Evolutionary conservation across 1,284 basidiomycete genomes (phyloP), one percentile per base, ranked within the genome.

Genomic region (Cryptococcus depauperatus): DNA sequence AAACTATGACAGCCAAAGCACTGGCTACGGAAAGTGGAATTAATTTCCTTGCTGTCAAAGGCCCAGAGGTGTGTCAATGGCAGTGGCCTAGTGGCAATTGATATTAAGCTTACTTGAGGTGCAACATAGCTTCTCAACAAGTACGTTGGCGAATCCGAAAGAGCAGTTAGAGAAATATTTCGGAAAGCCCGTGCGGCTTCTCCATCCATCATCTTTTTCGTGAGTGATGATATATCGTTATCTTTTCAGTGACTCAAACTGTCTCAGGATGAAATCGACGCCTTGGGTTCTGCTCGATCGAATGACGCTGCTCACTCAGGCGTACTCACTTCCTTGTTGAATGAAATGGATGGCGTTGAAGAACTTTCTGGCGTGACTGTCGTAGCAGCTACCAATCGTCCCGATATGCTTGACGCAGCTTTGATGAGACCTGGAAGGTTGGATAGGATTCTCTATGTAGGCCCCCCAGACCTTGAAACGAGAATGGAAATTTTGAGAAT

Each of bases 261-360:
- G 16, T 44, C 35, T 14, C 60, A 95, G 91, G 95, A 99, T 64
- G 95, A 98, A 70, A 89, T 99, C 41, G 95, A 99, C 62, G 91
- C 92, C 0, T 77, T 99, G 1, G 91, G 87, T 0, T 79, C 81
- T 0, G 82, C 86, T 0, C 79, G 95, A 27, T 62, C 64, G 13
- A 77, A 79, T 2, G 81, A 82, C 37, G 73, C 4, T 33, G 77
- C 82, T 0, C 83, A 90, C 55, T 68, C 68, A n/a, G 88, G 93
- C 6, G 88, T 97, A 11, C 77, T 99, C 16, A 95, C 91, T 0
- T 93, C 83, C 48, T 75, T 99, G 18, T 71, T 99, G 43, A 98
- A 92, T 63, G 95, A 97, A 70, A 97, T 98, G 89, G 95, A 98
- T 66, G 95, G 95, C 11, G 85, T 98, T 2, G 89, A 97, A 69